Percentiles rank a stretch among this genome's conserved stretches.
These are phyloP conservation scores for Plantago elongata DNA, from an alignment of 257 asterid genomes.

Conservation along the genomic window DNA sequence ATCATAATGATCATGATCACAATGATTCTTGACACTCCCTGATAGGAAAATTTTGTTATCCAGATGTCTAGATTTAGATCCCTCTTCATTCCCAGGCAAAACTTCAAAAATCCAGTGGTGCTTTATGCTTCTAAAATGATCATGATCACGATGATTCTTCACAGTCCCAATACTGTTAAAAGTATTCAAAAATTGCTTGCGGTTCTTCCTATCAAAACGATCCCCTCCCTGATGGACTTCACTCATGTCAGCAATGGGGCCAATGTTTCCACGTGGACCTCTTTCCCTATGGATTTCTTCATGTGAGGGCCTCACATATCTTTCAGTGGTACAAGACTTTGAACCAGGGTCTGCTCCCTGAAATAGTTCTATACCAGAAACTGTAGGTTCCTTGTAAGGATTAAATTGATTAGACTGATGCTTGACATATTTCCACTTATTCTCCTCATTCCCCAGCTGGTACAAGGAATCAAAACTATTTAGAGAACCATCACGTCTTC, in stretches of 20 bases:
- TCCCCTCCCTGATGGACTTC: slow-evolving; percentile 26
- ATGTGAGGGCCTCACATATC: slow-evolving; percentile 25
- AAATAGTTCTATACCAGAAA: slow-evolving; percentile 21
- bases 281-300: slow-evolving; percentile 26
- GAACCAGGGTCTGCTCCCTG: slow-evolving; percentile 18
- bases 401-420: slow-evolving; percentile 20
- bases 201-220: slow-evolving; percentile 23
- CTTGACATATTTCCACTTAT: slow-evolving; percentile 25
- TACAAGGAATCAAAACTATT: slow-evolving; percentile 18
- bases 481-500: slow-evolving; percentile 24
- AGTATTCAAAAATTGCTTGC: slow-evolving; percentile 19
- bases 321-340: slow-evolving; percentile 20
- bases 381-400: slow-evolving; percentile 22
- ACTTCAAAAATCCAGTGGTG: slow-evolving; percentile 29
- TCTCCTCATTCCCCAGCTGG: slow-evolving; percentile 22
- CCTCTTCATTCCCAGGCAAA: slow-evolving; percentile 29
- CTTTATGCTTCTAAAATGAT: slow-evolving; percentile 29
- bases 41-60: slow-evolving; percentile 19
- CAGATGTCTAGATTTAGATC: slow-evolving; percentile 23
- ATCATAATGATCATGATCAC: slow-evolving; percentile 24
- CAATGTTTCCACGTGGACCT: slow-evolving; percentile 20
- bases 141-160: slow-evolving; percentile 23
- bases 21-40: slow-evolving; percentile 23
- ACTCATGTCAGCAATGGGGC: slow-evolving; percentile 13
- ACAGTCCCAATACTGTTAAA: slow-evolving; percentile 17